Conservation (phyloP, 31 red algal genomes). For the Odonthalia washingtoniensis region DNA sequence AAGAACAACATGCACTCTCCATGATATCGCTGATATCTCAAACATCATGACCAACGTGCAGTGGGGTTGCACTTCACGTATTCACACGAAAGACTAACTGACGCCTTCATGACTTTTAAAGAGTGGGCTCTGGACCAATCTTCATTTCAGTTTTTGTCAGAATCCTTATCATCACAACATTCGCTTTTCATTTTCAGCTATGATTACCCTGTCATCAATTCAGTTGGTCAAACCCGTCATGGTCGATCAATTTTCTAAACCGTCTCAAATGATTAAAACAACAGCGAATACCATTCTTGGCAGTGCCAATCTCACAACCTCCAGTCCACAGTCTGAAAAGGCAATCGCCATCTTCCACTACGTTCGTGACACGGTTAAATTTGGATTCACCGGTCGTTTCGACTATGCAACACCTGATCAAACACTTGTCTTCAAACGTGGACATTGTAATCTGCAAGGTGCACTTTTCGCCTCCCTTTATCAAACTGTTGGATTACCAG, state of each 20-base stretch:
- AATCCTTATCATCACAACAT: too few species aligned
- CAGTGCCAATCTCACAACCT: not conserved
- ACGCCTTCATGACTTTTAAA: too few species aligned
- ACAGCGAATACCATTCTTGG: not conserved
- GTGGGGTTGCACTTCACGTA: too few species aligned
- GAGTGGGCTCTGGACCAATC: too few species aligned
- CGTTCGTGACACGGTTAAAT: slow-evolving; percentile 24
- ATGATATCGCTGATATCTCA: too few species aligned
- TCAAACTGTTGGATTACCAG: not conserved
- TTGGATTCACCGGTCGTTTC: slow-evolving; percentile 32
- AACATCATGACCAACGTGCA: too few species aligned
- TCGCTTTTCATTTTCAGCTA: too few species aligned
- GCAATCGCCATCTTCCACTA: slow-evolving; percentile 20
- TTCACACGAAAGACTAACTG: too few species aligned
- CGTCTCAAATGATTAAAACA: not conserved
- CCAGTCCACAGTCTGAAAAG: not conserved
- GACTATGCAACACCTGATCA: slow-evolving; percentile 10
- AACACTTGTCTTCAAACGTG: slow-evolving; percentile 13
- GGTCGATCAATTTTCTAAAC: not conserved
- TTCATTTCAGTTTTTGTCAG: too few species aligned
- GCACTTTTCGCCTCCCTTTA: slow-evolving; percentile 18
- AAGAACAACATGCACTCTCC: too few species aligned
- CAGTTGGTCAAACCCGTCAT: too few species aligned
- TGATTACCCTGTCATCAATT: too few species aligned
- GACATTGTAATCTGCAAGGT: slow-evolving; percentile 22